Percentiles rank a stretch among this genome's conserved stretches.
These are phyloP conservation scores for Phytophthora parvispora DNA, from an alignment of 352 stramenopile species.

Conservation along the genomic window DNA sequence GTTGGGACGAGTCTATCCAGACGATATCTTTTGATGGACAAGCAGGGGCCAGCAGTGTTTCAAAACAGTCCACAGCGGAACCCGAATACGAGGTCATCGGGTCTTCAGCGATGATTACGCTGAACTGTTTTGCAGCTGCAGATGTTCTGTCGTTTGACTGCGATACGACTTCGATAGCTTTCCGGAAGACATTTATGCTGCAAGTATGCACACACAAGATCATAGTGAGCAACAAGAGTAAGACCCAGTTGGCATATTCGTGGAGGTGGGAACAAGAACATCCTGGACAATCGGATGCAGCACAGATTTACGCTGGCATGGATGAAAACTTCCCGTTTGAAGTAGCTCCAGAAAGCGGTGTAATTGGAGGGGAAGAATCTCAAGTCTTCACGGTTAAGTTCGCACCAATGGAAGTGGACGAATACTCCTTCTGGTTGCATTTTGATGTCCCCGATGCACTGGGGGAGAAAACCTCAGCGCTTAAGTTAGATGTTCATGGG, in stretches of 20 bases:
- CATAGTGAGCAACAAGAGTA: slow-evolving; percentile 74
- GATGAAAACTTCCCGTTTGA: slow-evolving; percentile 90
- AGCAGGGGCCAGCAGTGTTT: slow-evolving; percentile 8
- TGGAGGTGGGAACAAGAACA: slow-evolving; percentile 63
- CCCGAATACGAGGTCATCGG: slow-evolving; percentile 58
- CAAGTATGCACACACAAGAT: slow-evolving; percentile 86
- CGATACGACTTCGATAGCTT: slow-evolving; percentile 67
- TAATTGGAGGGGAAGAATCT: slow-evolving; percentile 61
- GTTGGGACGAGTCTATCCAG: slow-evolving; percentile 87
- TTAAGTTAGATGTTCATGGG: slow-evolving; percentile 76
- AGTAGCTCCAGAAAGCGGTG: slow-evolving; percentile 72
- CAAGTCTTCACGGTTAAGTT: slow-evolving; percentile 92
- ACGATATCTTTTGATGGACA: slow-evolving; percentile 63
- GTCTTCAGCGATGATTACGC: slow-evolving; percentile 38
- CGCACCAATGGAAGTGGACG: slow-evolving; percentile 92
- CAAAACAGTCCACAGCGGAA: slow-evolving; percentile 44
- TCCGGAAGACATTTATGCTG: slow-evolving; percentile 91
- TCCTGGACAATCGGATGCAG: slow-evolving; percentile 10
- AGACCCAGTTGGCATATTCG: slow-evolving; percentile 65
- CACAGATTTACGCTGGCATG: slow-evolving; percentile 7
- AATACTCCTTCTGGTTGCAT: slow-evolving; percentile 80
- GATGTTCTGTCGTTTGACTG: slow-evolving; percentile 72
- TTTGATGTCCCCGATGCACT: slow-evolving; percentile 36
- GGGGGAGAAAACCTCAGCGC: slow-evolving; percentile 6
- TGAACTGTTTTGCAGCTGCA: slow-evolving; percentile 78